These are phyloP conservation scores for Crithidia fasciculata DNA, from an alignment of 208 protist species.

Conservation along the genomic window DNA sequence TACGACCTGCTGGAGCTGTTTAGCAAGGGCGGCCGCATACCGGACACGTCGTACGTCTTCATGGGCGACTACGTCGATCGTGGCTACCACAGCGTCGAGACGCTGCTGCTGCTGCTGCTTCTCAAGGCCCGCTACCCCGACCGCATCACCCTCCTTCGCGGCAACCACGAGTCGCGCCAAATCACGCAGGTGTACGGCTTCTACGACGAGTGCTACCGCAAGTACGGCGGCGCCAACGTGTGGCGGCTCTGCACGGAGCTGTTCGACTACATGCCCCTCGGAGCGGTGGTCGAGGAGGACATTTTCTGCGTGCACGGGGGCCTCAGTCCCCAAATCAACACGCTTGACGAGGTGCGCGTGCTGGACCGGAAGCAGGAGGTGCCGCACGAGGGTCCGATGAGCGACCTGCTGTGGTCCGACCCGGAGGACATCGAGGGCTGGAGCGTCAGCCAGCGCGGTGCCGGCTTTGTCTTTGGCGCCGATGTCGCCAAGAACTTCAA, in stretches of 20 bases:
- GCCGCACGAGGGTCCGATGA: slow-evolving; percentile 91
- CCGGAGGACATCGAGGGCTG: slow-evolving; percentile 92
- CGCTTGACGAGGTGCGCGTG: slow-evolving; percentile 86
- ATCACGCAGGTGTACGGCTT: slow-evolving; percentile 98
- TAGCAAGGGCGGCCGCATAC: slow-evolving; percentile 91
- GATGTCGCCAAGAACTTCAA: slow-evolving; percentile 84
- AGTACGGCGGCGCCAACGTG: slow-evolving; percentile 91
- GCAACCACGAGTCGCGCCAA: slow-evolving; percentile 98
- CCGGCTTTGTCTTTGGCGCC: slow-evolving; percentile 89
- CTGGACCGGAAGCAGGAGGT: slow-evolving; percentile 92
- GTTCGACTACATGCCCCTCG: slow-evolving; percentile 96
- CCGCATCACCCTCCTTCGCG: slow-evolving; percentile 95
- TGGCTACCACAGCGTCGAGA: slow-evolving; percentile 95
- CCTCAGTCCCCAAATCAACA: slow-evolving; percentile 83
- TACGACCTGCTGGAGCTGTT: slow-evolving; percentile 98
- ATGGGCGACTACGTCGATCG: slow-evolving; percentile 96
- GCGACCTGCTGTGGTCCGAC: slow-evolving; percentile 91
- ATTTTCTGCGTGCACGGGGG: slow-evolving; percentile 96
- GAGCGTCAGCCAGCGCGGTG: slow-evolving; percentile 86
- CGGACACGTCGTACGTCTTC: slow-evolving; percentile 88
- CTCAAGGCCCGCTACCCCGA: slow-evolving; percentile 95
- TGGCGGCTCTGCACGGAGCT: slow-evolving; percentile 90
- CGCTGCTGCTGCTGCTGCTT: slow-evolving; percentile 89
- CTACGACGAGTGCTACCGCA: slow-evolving; percentile 96
- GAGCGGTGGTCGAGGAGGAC: slow-evolving; percentile 85